phyloP scores from a whole-genome alignment of 495 filamentous ascomycete species.

The Penicillium psychrofluorescens region DNA sequence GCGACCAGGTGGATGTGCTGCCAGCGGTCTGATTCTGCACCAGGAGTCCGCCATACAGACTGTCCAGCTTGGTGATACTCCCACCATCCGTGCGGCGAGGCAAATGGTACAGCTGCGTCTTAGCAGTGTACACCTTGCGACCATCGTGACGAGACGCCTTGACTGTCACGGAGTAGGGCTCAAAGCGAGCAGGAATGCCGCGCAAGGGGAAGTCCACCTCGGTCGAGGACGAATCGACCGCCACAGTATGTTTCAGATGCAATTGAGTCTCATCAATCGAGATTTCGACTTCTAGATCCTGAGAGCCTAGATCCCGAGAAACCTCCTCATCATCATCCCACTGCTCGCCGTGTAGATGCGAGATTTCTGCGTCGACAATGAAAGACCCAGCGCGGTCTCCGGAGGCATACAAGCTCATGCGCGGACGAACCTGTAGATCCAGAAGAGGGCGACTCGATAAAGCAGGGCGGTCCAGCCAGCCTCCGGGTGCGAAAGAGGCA shows the following conservation, averaged over 20 bases:
- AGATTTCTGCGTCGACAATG: slow-evolving; percentile 52
- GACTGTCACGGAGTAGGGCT: slow-evolving; percentile 34
- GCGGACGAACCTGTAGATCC: slow-evolving; percentile 50
- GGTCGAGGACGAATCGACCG: slow-evolving; percentile 37
- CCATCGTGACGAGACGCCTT: slow-evolving; percentile 5
- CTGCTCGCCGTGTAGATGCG: slow-evolving; percentile 37
- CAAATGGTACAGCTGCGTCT: slow-evolving; percentile 45
- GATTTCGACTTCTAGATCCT: slow-evolving; percentile 2
- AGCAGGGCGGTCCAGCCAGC: slow-evolving; percentile 42
- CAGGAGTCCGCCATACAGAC: slow-evolving; percentile 48
- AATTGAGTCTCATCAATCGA: slow-evolving; percentile 10
- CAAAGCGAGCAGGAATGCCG: slow-evolving; percentile 33
- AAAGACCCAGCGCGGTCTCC: slow-evolving; percentile 47
- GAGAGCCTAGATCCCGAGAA: slow-evolving; percentile 1
- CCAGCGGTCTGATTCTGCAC: slow-evolving; percentile 27
- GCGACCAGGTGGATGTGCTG: slow-evolving; percentile 24
- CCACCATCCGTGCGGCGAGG: slow-evolving; percentile 46
- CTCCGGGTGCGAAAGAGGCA: slow-evolving; percentile 53
- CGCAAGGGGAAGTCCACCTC: slow-evolving; percentile 40
- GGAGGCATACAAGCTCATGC: slow-evolving; percentile 54
- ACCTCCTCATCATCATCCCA: slow-evolving; percentile 23
- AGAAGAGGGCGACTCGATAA: slow-evolving; percentile 38
- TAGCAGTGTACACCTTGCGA: slow-evolving; percentile 29
- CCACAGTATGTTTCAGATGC: slow-evolving; percentile 15
- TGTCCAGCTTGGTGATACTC: slow-evolving; percentile 57